Evolutionary conservation across 441 rosid species (phyloP).

Genomic region (Euphorbia celastroides): DNA sequence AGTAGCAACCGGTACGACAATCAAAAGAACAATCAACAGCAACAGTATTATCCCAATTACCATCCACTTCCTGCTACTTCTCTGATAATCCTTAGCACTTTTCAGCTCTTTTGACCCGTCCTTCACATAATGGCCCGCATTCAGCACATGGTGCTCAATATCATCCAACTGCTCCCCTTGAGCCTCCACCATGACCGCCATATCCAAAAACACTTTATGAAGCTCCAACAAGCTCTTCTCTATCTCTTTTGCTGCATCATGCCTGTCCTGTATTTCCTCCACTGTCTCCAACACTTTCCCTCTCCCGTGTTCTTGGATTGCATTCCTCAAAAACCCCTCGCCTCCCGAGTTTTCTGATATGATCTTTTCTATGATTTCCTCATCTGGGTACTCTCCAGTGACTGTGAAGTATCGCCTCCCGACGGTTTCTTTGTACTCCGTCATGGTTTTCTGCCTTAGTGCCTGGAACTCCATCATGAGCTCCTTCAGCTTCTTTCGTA

Average conservation of each 20-base stretch:
- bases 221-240: slow-evolving; percentile 88
- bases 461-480: slow-evolving; percentile 96
- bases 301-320: slow-evolving; percentile 88
- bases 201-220: slow-evolving; percentile 83
- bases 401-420: slow-evolving; percentile 89
- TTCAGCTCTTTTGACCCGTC: slow-evolving; percentile 74
- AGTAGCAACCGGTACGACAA: slow-evolving; percentile 62
- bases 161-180: slow-evolving; percentile 96
- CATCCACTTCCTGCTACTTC: slow-evolving; percentile 73
- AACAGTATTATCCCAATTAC: slow-evolving; percentile 60
- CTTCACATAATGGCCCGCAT: slow-evolving; percentile 68
- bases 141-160: slow-evolving; percentile 82
- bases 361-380: slow-evolving; percentile 77
- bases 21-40: slow-evolving; percentile 56
- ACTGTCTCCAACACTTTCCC: slow-evolving; percentile 86
- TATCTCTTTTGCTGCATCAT: slow-evolving; percentile 76
- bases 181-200: slow-evolving; percentile 92
- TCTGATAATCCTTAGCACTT: slow-evolving; percentile 63
- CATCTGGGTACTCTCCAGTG: slow-evolving; percentile 79
- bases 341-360: slow-evolving; percentile 64
- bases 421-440: slow-evolving; percentile 81
- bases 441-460: slow-evolving; percentile 81
- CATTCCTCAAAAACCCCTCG: slow-evolving; percentile 56
- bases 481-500: slow-evolving; percentile 75
- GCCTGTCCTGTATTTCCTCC: slow-evolving; percentile 81